Conservation (phyloP, 305 asterid genomes). For the Fraxinus sp. region DNA sequence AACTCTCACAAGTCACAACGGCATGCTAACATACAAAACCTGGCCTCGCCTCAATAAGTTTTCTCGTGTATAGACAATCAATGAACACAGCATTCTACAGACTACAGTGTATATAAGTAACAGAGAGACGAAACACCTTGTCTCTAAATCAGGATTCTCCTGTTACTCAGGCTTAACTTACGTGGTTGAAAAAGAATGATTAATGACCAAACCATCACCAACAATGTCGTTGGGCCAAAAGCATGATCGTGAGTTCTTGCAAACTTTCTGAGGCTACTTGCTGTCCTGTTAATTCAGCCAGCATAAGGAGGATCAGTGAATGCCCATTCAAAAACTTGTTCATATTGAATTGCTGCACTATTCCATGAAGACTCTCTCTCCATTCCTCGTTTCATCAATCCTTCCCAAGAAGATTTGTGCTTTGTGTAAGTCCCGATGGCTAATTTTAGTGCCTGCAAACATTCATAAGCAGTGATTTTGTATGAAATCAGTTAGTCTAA, state of each 20-base stretch:
- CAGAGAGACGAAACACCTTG: not conserved
- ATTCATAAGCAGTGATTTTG: not conserved
- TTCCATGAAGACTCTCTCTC: constrained; percentile 81
- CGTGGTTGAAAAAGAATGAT: not conserved
- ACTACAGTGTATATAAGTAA: too few species aligned
- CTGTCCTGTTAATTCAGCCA: constrained; percentile 37
- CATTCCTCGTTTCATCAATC: constrained; percentile 88
- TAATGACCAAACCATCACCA: not conserved
- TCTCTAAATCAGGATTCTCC: not conserved
- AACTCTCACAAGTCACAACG: not conserved
- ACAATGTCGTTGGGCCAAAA: constrained; percentile 5
- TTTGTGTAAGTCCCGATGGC: constrained; percentile 60
- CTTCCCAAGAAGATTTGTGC: constrained; percentile 76
- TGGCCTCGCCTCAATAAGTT: not conserved
- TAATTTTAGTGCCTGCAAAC: constrained; percentile 53
- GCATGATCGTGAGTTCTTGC: not conserved
- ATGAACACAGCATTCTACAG: not conserved
- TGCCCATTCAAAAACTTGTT: constrained; percentile 85
- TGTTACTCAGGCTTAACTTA: not conserved
- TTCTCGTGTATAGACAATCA: not conserved
- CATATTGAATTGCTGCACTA: constrained; percentile 76
- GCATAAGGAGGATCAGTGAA: constrained; percentile 73
- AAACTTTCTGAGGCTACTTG: not conserved
- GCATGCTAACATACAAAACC: not conserved
- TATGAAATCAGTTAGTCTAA: not conserved